A percentile compares a stretch with the other conserved stretches of the same genome.
These are phyloP conservation scores for Pisolithus thermaeus DNA, from an alignment of 1,284 basidiomycete genomes.

Conservation along the genomic window DNA sequence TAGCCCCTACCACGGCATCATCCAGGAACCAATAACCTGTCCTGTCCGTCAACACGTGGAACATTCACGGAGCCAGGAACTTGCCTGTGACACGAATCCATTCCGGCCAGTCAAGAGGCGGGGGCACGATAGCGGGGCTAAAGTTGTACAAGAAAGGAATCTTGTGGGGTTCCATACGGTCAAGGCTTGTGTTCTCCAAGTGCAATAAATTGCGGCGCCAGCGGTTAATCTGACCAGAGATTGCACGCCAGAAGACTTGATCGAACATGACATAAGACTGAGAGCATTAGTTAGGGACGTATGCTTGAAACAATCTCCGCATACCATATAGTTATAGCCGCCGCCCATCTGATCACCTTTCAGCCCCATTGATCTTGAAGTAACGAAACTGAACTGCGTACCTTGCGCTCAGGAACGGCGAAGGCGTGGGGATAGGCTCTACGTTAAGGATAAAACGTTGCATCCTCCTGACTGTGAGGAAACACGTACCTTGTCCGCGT, in stretches of 20 bases:
- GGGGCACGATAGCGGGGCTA: conserved; percentile 82
- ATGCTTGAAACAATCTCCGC: conserved; percentile 10
- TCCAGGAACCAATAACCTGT: conserved; percentile 93
- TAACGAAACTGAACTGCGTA: conserved; percentile 19
- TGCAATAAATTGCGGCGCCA: conserved; percentile 83
- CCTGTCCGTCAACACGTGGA: conserved; percentile 9
- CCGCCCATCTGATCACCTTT: conserved; percentile 73
- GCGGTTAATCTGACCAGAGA: conserved; percentile 88
- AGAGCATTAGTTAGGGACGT: conserved; percentile 5
- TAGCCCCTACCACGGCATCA: conserved; percentile 79
- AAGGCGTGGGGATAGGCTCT: conserved; percentile 97
- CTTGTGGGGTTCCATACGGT: conserved; percentile 93
- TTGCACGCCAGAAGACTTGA: conserved; percentile 96
- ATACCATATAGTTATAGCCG: conserved; percentile 95
- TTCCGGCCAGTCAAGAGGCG: conserved; percentile 95
- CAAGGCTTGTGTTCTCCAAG: conserved; percentile 77
- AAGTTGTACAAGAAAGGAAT: conserved; percentile 98
- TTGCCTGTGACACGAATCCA: conserved; percentile 93
- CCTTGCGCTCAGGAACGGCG: conserved; percentile 89
- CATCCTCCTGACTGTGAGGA: too few relatives aligned
- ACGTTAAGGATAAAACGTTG: background rate
- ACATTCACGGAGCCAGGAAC: conserved; percentile 5
- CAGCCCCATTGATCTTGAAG: conserved; percentile 9
- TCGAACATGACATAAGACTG: conserved; percentile 92
- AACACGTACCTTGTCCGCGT: conserved; percentile 57